phyloP scores from a whole-genome alignment of 805 yeast genomes.

The Candida argentea region DNA sequence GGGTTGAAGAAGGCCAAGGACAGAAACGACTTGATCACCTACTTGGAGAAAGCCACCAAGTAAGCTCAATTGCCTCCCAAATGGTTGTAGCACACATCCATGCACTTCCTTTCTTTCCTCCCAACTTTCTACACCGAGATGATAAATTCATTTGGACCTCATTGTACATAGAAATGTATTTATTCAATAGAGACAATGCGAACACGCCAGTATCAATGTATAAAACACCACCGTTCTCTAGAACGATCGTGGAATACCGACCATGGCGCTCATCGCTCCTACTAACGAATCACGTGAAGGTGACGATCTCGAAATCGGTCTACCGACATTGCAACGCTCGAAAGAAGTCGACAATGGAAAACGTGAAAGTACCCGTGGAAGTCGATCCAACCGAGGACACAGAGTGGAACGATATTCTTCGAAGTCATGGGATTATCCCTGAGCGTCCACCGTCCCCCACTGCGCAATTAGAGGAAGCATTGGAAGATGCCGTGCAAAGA shows the following conservation, averaged over 20 bases:
- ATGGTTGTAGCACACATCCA: no score
- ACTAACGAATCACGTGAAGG: no score
- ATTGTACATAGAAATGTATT: no score
- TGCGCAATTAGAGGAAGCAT: constrained; percentile 74
- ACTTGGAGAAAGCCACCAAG: constrained; percentile 46
- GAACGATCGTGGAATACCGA: no score
- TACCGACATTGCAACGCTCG: background rate
- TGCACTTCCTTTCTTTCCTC: no score
- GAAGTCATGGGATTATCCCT: constrained; percentile 88
- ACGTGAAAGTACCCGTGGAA: constrained; percentile 57
- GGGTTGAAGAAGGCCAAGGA: constrained; percentile 99
- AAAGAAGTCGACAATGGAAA: constrained; percentile 3
- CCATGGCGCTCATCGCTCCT: no score
- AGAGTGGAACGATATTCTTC: constrained; percentile 94
- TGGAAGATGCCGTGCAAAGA: constrained; percentile 67
- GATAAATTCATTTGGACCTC: no score
- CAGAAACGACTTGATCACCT: constrained; percentile 92
- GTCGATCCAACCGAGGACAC: constrained; percentile 96
- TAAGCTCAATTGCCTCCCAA: no score
- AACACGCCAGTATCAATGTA: no score
- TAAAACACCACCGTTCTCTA: no score
- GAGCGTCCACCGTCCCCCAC: constrained; percentile 86
- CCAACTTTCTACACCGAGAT: no score
- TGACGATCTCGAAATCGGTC: background rate
- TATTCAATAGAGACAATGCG: no score